A percentile compares a stretch with the other conserved stretches of the same genome.
Conservation (phyloP, 2,329 filamentous ascomycete species). For the Diaporthe citriasiana region DNA sequence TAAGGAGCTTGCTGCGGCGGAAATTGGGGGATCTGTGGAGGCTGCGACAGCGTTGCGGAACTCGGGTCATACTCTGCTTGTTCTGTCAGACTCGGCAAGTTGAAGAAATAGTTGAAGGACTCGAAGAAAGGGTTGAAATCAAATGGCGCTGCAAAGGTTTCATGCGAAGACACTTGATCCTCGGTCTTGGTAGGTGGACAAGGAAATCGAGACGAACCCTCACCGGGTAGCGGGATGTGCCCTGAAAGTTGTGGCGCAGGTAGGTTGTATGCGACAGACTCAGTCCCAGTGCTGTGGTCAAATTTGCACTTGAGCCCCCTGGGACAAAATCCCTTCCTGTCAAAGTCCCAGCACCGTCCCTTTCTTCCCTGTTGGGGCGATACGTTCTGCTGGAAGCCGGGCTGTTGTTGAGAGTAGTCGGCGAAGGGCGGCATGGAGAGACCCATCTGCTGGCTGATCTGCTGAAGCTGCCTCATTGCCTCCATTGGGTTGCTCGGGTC, state of each 20-base stretch:
- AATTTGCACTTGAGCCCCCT: slow-evolving; percentile 76
- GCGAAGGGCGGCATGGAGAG: slow-evolving; percentile 61
- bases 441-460: slow-evolving; percentile 71
- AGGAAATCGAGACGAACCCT: slow-evolving; percentile 49
- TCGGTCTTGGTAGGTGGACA: background rate
- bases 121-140: background rate
- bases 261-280: slow-evolving; percentile 56
- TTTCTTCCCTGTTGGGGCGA: slow-evolving; percentile 53
- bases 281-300: slow-evolving; percentile 74
- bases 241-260: slow-evolving; percentile 42
- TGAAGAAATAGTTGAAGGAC: background rate
- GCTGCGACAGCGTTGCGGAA: slow-evolving; percentile 43
- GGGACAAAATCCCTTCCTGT: slow-evolving; percentile 79
- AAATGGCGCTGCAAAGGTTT: background rate
- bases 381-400: slow-evolving; percentile 43
- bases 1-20: background rate
- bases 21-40: slow-evolving; percentile 37
- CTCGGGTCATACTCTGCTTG: slow-evolving; percentile 66
- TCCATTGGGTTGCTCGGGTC: slow-evolving; percentile 74
- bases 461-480: slow-evolving; percentile 73
- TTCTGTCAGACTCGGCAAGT: slow-evolving; percentile 23
- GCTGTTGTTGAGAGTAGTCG: slow-evolving; percentile 47
- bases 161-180: background rate
- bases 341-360: slow-evolving; percentile 77
- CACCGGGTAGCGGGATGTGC: slow-evolving; percentile 49